These are phyloP conservation scores for Plantago elongata DNA, from an alignment of 257 asterid species.

Conservation along the genomic window DNA sequence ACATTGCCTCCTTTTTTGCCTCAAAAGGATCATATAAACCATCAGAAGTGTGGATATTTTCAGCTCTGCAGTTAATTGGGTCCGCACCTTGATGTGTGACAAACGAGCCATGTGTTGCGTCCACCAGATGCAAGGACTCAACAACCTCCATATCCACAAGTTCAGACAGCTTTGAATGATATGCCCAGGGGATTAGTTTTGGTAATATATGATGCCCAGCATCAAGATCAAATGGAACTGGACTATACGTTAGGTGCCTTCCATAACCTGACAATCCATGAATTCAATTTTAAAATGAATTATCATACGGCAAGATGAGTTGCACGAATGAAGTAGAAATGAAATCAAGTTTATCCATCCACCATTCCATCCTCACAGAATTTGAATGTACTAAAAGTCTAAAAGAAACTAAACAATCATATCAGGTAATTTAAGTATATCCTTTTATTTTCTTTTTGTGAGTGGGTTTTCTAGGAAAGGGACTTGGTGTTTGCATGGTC, in stretches of 20 bases:
- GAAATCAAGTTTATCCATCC: conserved; percentile 1
- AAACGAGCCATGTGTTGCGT: conserved; percentile 32
- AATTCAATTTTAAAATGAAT: conserved; percentile 5
- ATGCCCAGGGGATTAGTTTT: conserved; percentile 52
- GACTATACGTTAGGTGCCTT: conserved; percentile 38
- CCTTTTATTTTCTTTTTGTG: no score
- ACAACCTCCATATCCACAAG: conserved; percentile 72
- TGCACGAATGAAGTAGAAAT: conserved; percentile 1
- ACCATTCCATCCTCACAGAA: no score
- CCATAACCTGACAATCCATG: conserved; percentile 41
- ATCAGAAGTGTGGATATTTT: conserved; percentile 18
- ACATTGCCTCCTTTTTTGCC: conserved; percentile 65
- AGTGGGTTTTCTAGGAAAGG: no score
- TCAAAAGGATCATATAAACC: conserved; percentile 33
- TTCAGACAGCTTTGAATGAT: conserved; percentile 72
- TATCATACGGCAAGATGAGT: conserved; percentile 12
- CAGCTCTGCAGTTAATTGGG: conserved; percentile 21
- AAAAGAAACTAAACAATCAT: no score
- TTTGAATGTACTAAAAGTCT: no score
- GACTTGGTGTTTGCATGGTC: no score
- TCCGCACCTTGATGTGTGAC: conserved; percentile 33
- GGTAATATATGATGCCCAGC: conserved; percentile 78
- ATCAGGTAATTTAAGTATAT: no score
- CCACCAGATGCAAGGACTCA: conserved; percentile 48
- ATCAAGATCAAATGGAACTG: conserved; percentile 68